These are phyloP conservation scores for Cryptococcus depauperatus DNA, from an alignment of 1,284 basidiomycete genomes.

Conservation along the genomic window DNA sequence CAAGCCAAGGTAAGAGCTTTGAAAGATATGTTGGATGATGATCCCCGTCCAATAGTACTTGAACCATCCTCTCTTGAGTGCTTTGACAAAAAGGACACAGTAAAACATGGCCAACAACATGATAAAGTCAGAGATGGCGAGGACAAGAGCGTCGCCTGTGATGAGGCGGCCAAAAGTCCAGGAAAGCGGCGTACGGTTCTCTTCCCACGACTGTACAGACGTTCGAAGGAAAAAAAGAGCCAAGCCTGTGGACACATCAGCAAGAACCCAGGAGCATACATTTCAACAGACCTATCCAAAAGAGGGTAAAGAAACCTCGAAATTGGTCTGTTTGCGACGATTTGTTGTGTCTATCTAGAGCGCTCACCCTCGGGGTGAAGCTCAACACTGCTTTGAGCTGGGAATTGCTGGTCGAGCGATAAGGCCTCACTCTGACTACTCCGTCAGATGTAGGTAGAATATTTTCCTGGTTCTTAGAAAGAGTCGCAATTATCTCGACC, in stretches of 20 bases:
- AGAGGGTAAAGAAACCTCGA: conserved; percentile 85
- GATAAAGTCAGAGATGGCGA: conserved; percentile 75
- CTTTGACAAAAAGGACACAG: conserved; percentile 72
- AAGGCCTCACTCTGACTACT: conserved; percentile 36
- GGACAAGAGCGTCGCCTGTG: conserved; percentile 70
- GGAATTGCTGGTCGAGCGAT: conserved; percentile 33
- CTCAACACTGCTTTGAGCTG: conserved; percentile 57
- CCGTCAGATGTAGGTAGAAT: conserved; percentile 36
- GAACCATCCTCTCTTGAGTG: conserved; percentile 67
- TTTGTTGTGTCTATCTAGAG: conserved; percentile 73
- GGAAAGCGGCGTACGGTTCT: conserved; percentile 68
- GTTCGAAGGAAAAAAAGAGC: conserved; percentile 71
- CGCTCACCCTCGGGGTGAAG: conserved; percentile 73
- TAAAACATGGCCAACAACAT: conserved; percentile 69
- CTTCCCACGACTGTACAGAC: conserved; percentile 64
- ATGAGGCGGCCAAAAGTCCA: conserved; percentile 79
- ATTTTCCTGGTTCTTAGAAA: conserved; percentile 24
- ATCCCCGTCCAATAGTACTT: conserved; percentile 66
- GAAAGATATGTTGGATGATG: conserved; percentile 67
- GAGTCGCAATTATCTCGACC: conserved; percentile 22
- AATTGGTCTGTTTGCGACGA: conserved; percentile 71
- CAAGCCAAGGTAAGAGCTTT: conserved; percentile 59
- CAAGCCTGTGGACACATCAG: conserved; percentile 38
- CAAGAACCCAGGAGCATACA: neutral
- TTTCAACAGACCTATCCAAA: conserved; percentile 55